Conservation (phyloP, 2,329 filamentous ascomycete genomes). For the Paracoccidioides brasiliensis region DNA sequence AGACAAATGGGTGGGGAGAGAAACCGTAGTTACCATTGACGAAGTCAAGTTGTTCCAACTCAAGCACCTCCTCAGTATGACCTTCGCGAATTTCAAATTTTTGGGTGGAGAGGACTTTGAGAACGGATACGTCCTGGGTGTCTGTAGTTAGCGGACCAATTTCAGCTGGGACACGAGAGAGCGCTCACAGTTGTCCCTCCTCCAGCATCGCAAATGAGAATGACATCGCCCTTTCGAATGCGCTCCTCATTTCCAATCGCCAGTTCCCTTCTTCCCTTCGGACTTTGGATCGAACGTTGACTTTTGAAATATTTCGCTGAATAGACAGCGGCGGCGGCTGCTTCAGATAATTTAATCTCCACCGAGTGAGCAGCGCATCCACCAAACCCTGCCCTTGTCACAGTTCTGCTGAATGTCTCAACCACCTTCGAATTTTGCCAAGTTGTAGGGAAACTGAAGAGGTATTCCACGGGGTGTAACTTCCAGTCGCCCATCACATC, state of each 20-base stretch:
- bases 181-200: conserved; percentile 3
- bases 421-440: conserved; percentile 1
- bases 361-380: neutral
- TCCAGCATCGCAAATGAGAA: conserved; percentile 5
- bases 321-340: conserved; percentile 1
- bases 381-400: neutral
- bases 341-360: conserved; percentile 1
- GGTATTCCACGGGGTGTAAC: conserved; percentile 1
- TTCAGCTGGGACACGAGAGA: neutral
- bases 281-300: neutral
- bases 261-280: neutral
- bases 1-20: neutral
- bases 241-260: neutral
- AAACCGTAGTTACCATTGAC: neutral
- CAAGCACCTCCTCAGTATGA: neutral
- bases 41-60: neutral
- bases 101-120: neutral
- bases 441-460: conserved; percentile 5
- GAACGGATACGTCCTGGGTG: conserved; percentile 1
- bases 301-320: neutral
- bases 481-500: neutral
- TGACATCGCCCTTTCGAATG: neutral
- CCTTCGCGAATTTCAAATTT: neutral
- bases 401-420: neutral
- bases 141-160: neutral